Evolutionary conservation across 2,329 filamentous ascomycete species (phyloP).

Genomic region (Claviceps capensis): DNA sequence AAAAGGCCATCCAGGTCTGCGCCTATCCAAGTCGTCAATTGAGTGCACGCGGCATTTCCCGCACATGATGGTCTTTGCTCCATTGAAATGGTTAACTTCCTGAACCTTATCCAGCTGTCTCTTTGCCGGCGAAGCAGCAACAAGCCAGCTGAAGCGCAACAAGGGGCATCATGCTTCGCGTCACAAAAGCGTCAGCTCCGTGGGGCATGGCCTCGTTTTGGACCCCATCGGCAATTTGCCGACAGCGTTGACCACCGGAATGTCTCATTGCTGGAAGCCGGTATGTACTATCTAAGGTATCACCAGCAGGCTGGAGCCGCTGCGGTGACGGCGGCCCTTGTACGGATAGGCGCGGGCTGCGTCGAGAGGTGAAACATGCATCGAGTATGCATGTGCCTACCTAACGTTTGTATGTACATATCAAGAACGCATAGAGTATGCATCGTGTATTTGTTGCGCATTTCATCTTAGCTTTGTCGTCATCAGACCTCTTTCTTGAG

Average conservation of each 20-base stretch:
- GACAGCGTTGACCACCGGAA: background rate
- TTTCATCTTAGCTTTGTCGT: no score
- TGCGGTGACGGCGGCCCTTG: background rate
- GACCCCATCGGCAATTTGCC: slow-evolving; percentile 2
- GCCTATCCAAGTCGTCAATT: no score
- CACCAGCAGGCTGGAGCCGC: background rate
- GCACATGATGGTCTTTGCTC: background rate
- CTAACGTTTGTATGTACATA: no score
- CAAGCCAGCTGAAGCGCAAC: background rate
- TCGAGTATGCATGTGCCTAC: background rate
- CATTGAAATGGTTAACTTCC: background rate
- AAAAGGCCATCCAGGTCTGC: no score
- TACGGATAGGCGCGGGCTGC: background rate
- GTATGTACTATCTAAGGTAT: background rate
- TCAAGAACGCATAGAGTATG: no score
- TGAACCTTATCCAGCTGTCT: background rate
- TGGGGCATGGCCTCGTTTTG: background rate
- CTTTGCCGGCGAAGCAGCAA: background rate
- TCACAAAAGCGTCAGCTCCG: slow-evolving; percentile 3
- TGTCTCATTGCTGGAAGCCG: background rate
- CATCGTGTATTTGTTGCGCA: no score
- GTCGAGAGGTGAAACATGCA: background rate
- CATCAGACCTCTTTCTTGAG: no score
- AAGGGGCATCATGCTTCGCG: background rate
- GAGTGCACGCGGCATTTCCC: background rate